Base-by-base conservation (phyloP, 805 yeast genomes). In the Citeromyces nyonsensis region DNA sequence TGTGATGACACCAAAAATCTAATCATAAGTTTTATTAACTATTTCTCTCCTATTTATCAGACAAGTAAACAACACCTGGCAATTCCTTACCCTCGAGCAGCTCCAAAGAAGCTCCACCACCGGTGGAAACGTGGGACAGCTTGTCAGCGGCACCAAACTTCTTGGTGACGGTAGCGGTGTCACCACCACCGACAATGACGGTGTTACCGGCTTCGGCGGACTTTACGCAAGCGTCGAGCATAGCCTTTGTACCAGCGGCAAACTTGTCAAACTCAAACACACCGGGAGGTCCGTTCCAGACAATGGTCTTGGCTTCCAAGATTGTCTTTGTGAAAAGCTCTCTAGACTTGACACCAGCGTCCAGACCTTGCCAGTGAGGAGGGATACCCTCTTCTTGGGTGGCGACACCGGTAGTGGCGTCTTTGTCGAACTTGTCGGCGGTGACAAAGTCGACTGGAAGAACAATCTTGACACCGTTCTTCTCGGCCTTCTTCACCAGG, bases 211-310 rank as follows among this genome's bases (percentile, higher is more conserved):
- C 70, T 58, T 71, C 75, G 50, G 85, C 83, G 42, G 94, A 78
- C 55, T 72, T 66, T 45, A 86, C 94, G 53, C 78, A 78, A 48
- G 91, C 94, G 41, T 76, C 94, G 50, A 88, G 75, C 62, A 88
- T 63, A 38, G 84, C 59, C 66, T 86, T 82, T 56, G 97, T 88
- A 64, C 97, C 97, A 38, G 61, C 61, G 47, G 95, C 79, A 57
- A 91, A 91, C 52, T 69, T 70, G 47, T 83, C 95, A 54, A 91
- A 91, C 69, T 91, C 98, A 59, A 91, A 91, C 49, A 91, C 98
- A 72, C 98, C 98, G 63, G 98, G 96, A 44, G 98, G 98, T 59
- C 98, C 98, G 70, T 91, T 91, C 98, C 98, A 91, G 57, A 91
- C 91, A 51, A 91, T 88, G 52, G 98, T 91, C 76, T 88, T 85